Conservation (phyloP, 768 basidiomycete species). For the Xerocomellus amylosporus region DNA sequence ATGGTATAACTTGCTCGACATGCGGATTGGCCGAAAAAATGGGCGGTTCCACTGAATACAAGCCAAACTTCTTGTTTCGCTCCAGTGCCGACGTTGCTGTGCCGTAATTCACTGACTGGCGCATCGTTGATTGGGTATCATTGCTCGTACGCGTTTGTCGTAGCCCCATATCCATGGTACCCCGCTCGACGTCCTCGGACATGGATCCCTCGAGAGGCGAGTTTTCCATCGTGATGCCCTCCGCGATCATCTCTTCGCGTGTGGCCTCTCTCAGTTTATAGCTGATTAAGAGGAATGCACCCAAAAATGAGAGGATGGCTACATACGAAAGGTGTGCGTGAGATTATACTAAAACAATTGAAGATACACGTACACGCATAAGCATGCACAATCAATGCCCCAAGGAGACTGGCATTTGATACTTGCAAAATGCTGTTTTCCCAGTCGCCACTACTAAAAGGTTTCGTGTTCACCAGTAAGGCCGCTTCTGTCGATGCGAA, state of each 20-base stretch:
- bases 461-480: conserved; percentile 45
- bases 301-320: conserved; percentile 51
- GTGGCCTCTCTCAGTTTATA: conserved; percentile 56
- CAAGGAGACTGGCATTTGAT: conserved; percentile 47
- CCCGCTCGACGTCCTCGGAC: conserved; percentile 15
- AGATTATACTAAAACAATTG: neutral
- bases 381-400: conserved; percentile 53
- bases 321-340: neutral
- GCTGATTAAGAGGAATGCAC: conserved; percentile 52
- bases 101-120: neutral
- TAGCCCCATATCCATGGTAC: neutral
- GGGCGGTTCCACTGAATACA: conserved; percentile 20
- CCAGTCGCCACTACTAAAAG: conserved; percentile 17
- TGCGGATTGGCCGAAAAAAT: conserved; percentile 48
- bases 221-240: conserved; percentile 24
- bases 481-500: conserved; percentile 59
- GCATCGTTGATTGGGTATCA: neutral
- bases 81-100: neutral
- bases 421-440: conserved; percentile 23
- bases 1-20: conserved; percentile 50
- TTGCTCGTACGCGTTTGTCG: neutral
- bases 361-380: conserved; percentile 42
- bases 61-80: neutral
- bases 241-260: conserved; percentile 42
- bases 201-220: conserved; percentile 21